These are phyloP conservation scores for Eucalyptus coolabah DNA, from an alignment of 345 rosid genomes.

Conservation along the genomic window DNA sequence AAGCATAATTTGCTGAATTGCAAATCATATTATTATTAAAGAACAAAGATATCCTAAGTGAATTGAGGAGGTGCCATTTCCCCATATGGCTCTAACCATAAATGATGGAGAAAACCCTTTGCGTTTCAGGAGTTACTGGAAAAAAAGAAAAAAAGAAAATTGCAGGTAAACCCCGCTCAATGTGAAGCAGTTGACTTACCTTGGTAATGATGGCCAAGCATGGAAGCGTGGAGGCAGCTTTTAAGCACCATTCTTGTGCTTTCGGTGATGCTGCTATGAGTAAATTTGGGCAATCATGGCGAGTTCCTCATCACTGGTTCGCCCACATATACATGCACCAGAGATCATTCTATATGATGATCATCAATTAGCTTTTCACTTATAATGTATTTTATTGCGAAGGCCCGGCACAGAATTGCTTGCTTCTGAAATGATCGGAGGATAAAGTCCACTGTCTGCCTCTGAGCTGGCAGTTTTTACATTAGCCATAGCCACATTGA, in stretches of 20 bases:
- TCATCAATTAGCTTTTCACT: neutral
- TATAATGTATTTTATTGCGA: neutral
- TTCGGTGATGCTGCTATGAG: slow-evolving; percentile 15
- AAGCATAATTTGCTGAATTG: neutral
- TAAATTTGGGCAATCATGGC: neutral
- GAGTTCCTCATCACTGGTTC: neutral
- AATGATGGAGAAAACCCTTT: neutral
- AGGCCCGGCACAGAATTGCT: neutral
- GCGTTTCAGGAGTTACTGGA: too few species aligned
- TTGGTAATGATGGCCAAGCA: neutral
- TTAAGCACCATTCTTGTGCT: neutral
- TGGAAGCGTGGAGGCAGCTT: slow-evolving; percentile 4
- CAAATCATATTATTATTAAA: neutral
- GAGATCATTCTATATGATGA: neutral
- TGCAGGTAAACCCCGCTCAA: neutral
- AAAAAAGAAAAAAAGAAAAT: neutral
- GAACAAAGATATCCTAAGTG: neutral
- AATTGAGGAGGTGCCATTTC: neutral
- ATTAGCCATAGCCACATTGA: neutral
- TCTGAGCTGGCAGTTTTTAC: neutral
- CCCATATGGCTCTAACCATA: neutral
- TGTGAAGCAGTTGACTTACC: neutral
- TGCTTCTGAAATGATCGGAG: neutral
- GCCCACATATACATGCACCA: neutral
- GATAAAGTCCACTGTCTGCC: neutral